Conservation (phyloP, 495 filamentous ascomycete genomes). For the Tetracladium marchalianum region DNA sequence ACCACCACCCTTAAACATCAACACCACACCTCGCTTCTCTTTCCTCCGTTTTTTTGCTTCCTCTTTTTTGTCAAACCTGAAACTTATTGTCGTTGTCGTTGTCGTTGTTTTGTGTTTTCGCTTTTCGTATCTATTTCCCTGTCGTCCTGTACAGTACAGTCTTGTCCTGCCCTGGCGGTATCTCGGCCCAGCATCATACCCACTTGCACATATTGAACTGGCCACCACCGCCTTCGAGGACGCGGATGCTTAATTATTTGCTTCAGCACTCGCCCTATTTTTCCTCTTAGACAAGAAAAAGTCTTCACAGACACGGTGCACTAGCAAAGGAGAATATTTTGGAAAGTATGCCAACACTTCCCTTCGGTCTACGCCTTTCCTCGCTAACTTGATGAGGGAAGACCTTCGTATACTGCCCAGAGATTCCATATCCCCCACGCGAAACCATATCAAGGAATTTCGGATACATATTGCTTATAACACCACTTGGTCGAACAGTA, state of each 20-base stretch:
- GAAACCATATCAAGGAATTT: constrained; percentile 10
- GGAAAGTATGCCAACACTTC: no score
- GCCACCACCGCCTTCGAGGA: constrained; percentile 2
- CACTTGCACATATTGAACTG: constrained; percentile 2
- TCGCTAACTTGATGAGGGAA: neutral
- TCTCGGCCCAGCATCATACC: constrained; percentile 4
- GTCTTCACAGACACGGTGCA: constrained; percentile 16
- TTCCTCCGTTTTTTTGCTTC: constrained; percentile 1
- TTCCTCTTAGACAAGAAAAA: constrained; percentile 9
- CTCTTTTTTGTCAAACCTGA: neutral
- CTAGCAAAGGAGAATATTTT: no score
- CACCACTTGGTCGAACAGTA: constrained; percentile 12
- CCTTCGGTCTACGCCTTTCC: no score
- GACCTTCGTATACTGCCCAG: neutral
- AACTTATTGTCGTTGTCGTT: constrained; percentile 1
- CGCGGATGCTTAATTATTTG: constrained; percentile 2
- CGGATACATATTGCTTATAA: constrained; percentile 9
- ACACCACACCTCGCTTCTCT: neutral
- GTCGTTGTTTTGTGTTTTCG: constrained; percentile 4
- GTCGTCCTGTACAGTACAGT: constrained; percentile 3
- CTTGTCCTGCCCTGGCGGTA: constrained; percentile 18
- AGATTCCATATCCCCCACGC: neutral
- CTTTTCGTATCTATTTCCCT: constrained; percentile 10
- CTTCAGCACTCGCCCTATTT: constrained; percentile 1
- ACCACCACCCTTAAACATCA: constrained; percentile 7